Evolutionary conservation across 805 yeast species (phyloP).

Genomic region (Scheffersomyces stipitis): DNA sequence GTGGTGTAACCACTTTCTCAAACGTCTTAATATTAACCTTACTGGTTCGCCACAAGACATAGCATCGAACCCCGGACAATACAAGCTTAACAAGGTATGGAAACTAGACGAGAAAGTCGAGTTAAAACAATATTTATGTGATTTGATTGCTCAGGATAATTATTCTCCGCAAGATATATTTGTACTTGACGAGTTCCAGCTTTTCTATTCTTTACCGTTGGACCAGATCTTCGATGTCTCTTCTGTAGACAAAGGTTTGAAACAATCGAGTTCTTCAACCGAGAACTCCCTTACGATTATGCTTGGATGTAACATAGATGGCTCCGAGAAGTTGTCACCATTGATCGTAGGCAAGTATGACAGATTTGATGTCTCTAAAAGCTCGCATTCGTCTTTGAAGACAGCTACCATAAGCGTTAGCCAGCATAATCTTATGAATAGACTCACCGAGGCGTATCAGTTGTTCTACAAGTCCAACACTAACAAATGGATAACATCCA

Average conservation of each 20-base stretch:
- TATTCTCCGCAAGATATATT: slow-evolving; percentile 54
- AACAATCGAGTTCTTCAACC: slow-evolving; percentile 35
- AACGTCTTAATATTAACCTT: slow-evolving; percentile 52
- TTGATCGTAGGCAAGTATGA: slow-evolving; percentile 61
- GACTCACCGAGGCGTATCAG: slow-evolving; percentile 51
- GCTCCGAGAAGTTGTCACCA: slow-evolving; percentile 61
- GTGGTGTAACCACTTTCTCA: slow-evolving; percentile 54
- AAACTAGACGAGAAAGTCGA: slow-evolving; percentile 54
- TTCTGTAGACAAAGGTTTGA: slow-evolving; percentile 42
- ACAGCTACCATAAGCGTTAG: slow-evolving; percentile 1
- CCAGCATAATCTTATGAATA: slow-evolving; percentile 22
- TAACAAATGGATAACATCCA: slow-evolving; percentile 63
- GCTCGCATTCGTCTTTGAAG: slow-evolving; percentile 21
- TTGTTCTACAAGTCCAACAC: slow-evolving; percentile 58
- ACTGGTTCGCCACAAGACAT: slow-evolving; percentile 46
- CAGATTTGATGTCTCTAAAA: slow-evolving; percentile 33
- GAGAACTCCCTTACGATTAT: slow-evolving; percentile 52
- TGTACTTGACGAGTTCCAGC: slow-evolving; percentile 59
- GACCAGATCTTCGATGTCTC: slow-evolving; percentile 54
- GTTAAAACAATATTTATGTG: slow-evolving; percentile 43
- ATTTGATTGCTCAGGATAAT: slow-evolving; percentile 27
- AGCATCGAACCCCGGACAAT: slow-evolving; percentile 24
- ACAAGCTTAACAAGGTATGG: slow-evolving; percentile 53
- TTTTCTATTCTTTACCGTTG: slow-evolving; percentile 59
- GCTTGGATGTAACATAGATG: slow-evolving; percentile 63